These are phyloP conservation scores for Phytophthora ramorum DNA, from an alignment of 352 stramenopile genomes.

Conservation along the genomic window DNA sequence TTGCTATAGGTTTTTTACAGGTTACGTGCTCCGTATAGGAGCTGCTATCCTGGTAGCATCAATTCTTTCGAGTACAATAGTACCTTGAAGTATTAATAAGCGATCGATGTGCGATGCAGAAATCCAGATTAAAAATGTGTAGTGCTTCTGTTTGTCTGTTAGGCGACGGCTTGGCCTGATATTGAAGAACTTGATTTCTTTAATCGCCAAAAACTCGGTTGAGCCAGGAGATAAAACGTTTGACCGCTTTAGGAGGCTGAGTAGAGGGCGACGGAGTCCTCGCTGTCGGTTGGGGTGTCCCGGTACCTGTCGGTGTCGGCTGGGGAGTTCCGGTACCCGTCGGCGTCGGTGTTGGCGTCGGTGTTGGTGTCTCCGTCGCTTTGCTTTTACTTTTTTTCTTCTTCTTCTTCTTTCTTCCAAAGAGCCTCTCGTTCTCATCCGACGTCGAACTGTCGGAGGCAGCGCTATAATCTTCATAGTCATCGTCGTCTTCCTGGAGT, in stretches of 20 bases:
- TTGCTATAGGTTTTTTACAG: no score
- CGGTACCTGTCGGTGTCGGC: not conserved
- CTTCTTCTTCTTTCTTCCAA: slow-evolving; percentile 1
- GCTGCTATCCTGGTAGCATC: no score
- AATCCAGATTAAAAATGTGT: not conserved
- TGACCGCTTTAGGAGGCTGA: not conserved
- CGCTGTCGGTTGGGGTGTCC: not conserved
- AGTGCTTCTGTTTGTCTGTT: not conserved
- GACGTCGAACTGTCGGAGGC: not conserved
- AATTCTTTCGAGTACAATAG: no score
- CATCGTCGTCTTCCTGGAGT: slow-evolving; percentile 6
- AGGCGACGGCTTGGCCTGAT: not conserved
- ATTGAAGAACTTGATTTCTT: not conserved
- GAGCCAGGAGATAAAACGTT: not conserved
- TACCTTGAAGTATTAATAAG: no score
- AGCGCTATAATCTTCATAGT: slow-evolving; percentile 6
- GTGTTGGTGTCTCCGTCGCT: slow-evolving; percentile 9
- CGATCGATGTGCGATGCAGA: no score
- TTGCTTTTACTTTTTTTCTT: slow-evolving; percentile 5
- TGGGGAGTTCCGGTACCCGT: not conserved
- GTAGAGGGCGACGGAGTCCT: not conserved
- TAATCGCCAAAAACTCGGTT: slow-evolving; percentile 4
- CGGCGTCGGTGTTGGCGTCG: slow-evolving; percentile 7
- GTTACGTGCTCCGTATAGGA: no score
- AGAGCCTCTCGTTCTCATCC: not conserved